A percentile compares a stretch with the other conserved stretches of the same genome.
Conservation (phyloP, 1,284 basidiomycete genomes). For the Ganoderma resinaceum region DNA sequence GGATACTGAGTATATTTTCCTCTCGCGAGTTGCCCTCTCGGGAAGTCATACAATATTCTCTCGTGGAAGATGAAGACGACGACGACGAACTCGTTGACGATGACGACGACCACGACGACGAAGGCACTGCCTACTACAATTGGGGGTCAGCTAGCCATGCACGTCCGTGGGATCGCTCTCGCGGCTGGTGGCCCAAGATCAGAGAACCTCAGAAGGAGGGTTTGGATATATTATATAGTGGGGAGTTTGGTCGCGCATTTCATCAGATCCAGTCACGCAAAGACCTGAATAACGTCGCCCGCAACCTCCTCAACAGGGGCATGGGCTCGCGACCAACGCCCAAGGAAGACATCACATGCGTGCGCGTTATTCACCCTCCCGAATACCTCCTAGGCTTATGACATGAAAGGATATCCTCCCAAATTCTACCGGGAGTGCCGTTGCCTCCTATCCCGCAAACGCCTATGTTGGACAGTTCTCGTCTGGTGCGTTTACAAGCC, state of each 20-base stretch:
- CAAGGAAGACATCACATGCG: conserved; percentile 62
- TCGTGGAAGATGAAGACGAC: conserved; percentile 12
- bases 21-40: not conserved
- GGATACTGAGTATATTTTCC: conserved; percentile 19
- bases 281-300: conserved; percentile 52
- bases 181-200: conserved; percentile 43
- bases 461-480: conserved; percentile 96
- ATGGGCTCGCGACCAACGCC: conserved; percentile 46
- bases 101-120: conserved; percentile 38
- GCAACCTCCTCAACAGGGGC: conserved; percentile 52
- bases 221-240: conserved; percentile 73
- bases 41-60: not conserved
- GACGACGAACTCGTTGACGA: conserved; percentile 33
- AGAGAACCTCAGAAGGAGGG: conserved; percentile 78
- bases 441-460: conserved; percentile 82
- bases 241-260: conserved; percentile 84
- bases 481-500: conserved; percentile 53
- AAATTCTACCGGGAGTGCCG: conserved; percentile 87
- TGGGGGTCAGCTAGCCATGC: conserved; percentile 5
- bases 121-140: conserved; percentile 48
- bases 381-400: not conserved
- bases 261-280: conserved; percentile 51
- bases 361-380: conserved; percentile 40
- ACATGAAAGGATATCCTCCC: conserved; percentile 74
- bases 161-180: conserved; percentile 39